Evolutionary conservation across 306 rosid species (phyloP).

Genomic region (Glycyrrhiza uralensis): DNA sequence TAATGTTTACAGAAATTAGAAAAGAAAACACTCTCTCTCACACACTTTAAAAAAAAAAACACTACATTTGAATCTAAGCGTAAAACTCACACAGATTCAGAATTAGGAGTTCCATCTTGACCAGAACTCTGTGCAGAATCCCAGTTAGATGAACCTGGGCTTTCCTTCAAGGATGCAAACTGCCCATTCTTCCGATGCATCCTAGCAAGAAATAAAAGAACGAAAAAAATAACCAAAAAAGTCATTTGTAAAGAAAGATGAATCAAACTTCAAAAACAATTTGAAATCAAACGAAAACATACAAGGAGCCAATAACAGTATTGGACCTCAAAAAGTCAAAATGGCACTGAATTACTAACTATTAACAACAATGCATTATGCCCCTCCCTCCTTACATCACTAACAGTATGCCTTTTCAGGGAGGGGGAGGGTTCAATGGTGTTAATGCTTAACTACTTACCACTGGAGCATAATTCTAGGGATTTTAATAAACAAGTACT

Average conservation of each 20-base stretch:
- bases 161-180: conserved; percentile 75
- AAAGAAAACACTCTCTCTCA: background rate
- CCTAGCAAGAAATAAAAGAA: conserved; percentile 45
- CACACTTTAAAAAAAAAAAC: conserved; percentile 1
- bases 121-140: conserved; percentile 46
- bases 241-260: background rate
- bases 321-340: background rate
- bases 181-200: conserved; percentile 94
- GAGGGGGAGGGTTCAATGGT: background rate
- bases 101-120: conserved; percentile 61
- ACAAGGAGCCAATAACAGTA: background rate
- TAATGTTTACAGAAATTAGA: background rate
- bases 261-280: conserved; percentile 7
- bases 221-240: conserved; percentile 1
- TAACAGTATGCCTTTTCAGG: background rate
- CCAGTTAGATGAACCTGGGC: conserved; percentile 64
- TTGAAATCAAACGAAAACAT: conserved; percentile 1
- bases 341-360: background rate
- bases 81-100: conserved; percentile 79
- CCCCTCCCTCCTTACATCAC: background rate
- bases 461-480: background rate
- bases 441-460: background rate
- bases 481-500: background rate
- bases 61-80: conserved; percentile 1
- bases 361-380: conserved; percentile 3